Evolutionary conservation across 306 rosid genomes (phyloP).

Genomic region (Sicyos baderoa): DNA sequence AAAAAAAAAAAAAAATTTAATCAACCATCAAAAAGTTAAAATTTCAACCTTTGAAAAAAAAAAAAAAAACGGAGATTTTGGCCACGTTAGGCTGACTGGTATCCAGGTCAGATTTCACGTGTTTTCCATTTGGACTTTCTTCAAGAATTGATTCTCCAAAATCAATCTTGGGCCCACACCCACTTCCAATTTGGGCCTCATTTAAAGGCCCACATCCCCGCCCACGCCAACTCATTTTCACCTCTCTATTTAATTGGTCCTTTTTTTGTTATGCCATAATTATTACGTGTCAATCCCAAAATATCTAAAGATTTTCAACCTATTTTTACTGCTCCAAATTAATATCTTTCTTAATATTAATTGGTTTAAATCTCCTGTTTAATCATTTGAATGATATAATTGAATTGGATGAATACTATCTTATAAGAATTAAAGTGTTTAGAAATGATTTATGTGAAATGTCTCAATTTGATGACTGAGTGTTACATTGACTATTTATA

Average conservation of each 20-base stretch:
- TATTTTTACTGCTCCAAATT: neutral
- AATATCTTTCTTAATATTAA: no score
- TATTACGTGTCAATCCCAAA: neutral
- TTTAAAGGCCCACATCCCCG: neutral
- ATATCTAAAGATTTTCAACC: neutral
- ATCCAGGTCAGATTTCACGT: constrained; percentile 8
- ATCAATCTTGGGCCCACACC: constrained; percentile 4
- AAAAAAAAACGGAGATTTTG: neutral
- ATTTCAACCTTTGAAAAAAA: no score
- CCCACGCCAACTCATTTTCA: neutral
- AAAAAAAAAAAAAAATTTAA: no score
- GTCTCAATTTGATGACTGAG: neutral
- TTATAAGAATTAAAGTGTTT: no score
- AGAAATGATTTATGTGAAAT: neutral
- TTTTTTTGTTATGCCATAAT: neutral
- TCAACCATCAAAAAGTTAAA: no score
- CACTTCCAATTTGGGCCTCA: constrained; percentile 4
- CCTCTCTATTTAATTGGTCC: neutral
- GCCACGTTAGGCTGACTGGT: neutral
- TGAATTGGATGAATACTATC: neutral
- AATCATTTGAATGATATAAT: no score
- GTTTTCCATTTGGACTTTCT: neutral
- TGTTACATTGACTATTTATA: neutral
- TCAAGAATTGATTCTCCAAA: neutral
- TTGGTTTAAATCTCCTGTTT: neutral